Conservation (phyloP, 106 monocot species). For the Allium fistulosum region DNA sequence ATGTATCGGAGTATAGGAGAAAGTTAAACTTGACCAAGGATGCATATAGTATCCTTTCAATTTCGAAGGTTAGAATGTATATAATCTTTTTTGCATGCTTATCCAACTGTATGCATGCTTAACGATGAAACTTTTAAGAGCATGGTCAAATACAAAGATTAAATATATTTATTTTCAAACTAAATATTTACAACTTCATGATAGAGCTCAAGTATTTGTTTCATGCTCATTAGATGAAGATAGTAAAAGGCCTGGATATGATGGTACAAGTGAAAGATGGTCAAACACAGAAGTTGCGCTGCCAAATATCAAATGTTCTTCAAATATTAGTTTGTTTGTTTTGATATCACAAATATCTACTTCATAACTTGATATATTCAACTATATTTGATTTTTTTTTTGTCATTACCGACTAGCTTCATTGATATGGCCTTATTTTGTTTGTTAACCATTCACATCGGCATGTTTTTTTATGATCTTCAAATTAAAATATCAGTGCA, state of each 20-base stretch:
- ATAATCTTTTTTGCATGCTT: neutral
- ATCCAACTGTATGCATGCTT: neutral
- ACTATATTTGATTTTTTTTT: too few relatives aligned
- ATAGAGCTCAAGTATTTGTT: constrained; percentile 95
- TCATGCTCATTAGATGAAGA: constrained; percentile 41
- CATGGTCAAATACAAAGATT: neutral
- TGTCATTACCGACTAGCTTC: too few relatives aligned
- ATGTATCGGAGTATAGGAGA: constrained; percentile 47
- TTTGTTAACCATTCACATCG: too few relatives aligned
- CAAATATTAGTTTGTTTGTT: constrained; percentile 57
- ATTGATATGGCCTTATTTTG: too few relatives aligned
- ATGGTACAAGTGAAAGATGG: constrained; percentile 87
- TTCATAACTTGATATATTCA: too few relatives aligned
- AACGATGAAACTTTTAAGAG: neutral
- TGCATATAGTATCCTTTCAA: constrained; percentile 39
- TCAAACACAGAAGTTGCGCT: constrained; percentile 52
- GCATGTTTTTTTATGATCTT: too few relatives aligned
- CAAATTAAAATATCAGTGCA: too few relatives aligned
- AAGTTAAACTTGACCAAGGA: constrained; percentile 4
- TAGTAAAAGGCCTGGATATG: constrained; percentile 26
- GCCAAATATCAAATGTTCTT: constrained; percentile 61
- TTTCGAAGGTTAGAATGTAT: constrained; percentile 56
- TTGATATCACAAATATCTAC: constrained; percentile 33
- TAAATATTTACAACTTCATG: constrained; percentile 61
- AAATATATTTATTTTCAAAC: neutral